Evolutionary conservation across 2,329 filamentous ascomycete genomes (phyloP).

Genomic region (Trematosphaeria pertusa): DNA sequence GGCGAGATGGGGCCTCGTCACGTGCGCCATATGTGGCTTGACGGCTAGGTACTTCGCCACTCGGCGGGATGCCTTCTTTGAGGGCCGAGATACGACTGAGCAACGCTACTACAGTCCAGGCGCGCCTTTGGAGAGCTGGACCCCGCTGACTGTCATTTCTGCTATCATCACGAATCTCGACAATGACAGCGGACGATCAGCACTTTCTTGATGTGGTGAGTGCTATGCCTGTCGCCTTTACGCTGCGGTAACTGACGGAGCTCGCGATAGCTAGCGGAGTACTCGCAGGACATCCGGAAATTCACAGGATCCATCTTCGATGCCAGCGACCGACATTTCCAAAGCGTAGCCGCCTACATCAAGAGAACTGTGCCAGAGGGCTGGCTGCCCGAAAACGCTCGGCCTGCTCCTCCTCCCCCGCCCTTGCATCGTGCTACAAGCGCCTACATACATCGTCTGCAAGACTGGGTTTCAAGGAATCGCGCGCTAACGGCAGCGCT

Average conservation of each 20-base stretch:
- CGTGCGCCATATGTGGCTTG: neutral
- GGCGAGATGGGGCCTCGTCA: neutral
- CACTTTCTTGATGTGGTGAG: constrained; percentile 79
- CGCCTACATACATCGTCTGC: constrained; percentile 62
- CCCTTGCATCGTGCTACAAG: constrained; percentile 52
- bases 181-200: constrained; percentile 81
- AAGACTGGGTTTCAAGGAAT: constrained; percentile 75
- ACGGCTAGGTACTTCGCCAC: too few relatives aligned
- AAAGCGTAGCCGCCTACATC: constrained; percentile 73
- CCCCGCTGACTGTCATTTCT: too few relatives aligned
- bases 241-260: constrained; percentile 23
- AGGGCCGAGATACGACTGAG: too few relatives aligned
- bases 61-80: too few relatives aligned
- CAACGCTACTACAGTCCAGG: too few relatives aligned
- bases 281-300: constrained; percentile 70
- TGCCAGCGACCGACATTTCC: constrained; percentile 81
- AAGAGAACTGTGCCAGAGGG: constrained; percentile 70
- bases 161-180: too few relatives aligned
- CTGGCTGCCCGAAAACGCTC: constrained; percentile 76
- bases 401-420: constrained; percentile 61
- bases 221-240: constrained; percentile 19
- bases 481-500: constrained; percentile 75
- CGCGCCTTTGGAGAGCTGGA: too few relatives aligned
- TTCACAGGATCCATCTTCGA: constrained; percentile 79
- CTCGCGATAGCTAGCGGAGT: constrained; percentile 58